Base-by-base conservation (phyloP, 495 filamentous ascomycete genomes). In the Recurvomyces mirabilis region DNA sequence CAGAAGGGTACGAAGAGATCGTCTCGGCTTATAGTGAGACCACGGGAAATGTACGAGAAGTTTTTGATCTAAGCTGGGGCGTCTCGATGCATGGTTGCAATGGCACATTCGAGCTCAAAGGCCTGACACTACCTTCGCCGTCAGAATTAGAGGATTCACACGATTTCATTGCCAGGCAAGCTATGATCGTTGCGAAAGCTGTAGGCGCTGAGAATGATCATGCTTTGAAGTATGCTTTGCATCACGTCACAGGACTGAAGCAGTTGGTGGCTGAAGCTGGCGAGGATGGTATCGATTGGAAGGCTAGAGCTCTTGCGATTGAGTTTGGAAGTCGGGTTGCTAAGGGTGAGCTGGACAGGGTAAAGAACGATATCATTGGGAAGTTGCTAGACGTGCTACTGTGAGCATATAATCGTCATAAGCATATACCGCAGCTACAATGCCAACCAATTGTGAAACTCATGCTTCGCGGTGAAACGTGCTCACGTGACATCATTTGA, bases 1-100 rank as follows among this genome's bases (percentile, higher is more conserved):
- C 47, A 0, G 63, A 65, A 24, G 63, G 63, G 12, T 65, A 61
- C 41, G 60, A 64, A 21, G 52, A 47, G 15, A 56, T 61, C 7
- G 49, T 63, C 13, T 60, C 60, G n/a, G 60, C 56, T 10, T 47
- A 60, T 17, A 47, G 51, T 4, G 55, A 55, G 5, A 53, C 48
- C 7, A 42, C 47, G 11, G 46, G 26, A 11, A 44, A 35, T 5
- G 47, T 59, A 5, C 38, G 49, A 19, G 60, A 62, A 33, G 48
- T 51, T 0, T 65, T 61, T 33, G 62, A 65, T 32, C 38, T 65
- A 1, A 44, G 24, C 7, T 65, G 59, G 50, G 44, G 18, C 15
- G 46, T 58, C 0, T 32, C 43, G 12, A 51, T 60, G 40, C 56
- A 49, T 0, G 44, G 46, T 5, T 39, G 58, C 34, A 53, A 45